Conservation (phyloP, 441 rosid species). For the Heliophila coronopifolia region DNA sequence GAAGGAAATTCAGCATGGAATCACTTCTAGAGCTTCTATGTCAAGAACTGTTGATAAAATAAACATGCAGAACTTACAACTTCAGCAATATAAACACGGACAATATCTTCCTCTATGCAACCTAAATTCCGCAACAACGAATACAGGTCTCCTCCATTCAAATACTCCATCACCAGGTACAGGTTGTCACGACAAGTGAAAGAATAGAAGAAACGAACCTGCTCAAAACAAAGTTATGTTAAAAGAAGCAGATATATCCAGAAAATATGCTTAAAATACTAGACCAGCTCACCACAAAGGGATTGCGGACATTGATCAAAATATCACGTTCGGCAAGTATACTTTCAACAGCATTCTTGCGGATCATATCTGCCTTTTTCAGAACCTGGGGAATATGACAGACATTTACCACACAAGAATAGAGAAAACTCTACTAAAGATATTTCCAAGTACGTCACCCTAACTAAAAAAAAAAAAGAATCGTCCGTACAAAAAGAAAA, state of each 20-base stretch:
- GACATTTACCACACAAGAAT: slow-evolving; percentile 6
- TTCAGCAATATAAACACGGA: slow-evolving; percentile 96
- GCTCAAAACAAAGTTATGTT: slow-evolving; percentile 33
- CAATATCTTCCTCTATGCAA: slow-evolving; percentile 95
- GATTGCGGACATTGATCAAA: slow-evolving; percentile 94
- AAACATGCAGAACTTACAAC: slow-evolving; percentile 55
- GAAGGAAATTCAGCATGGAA: slow-evolving; percentile 15
- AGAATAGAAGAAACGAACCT: slow-evolving; percentile 99
- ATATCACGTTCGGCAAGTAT: slow-evolving; percentile 97
- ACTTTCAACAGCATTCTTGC: slow-evolving; percentile 99
- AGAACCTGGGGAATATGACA: slow-evolving; percentile 56
- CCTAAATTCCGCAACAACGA: slow-evolving; percentile 92
- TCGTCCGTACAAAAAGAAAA: background rate
- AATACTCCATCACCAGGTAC: slow-evolving; percentile 99
- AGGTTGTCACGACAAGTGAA: slow-evolving; percentile 97
- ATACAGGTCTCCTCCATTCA: slow-evolving; percentile 96
- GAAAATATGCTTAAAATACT: slow-evolving; percentile 29
- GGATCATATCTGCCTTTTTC: slow-evolving; percentile 95
- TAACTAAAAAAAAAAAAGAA: background rate
- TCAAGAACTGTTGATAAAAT: background rate
- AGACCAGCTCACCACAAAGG: slow-evolving; percentile 95
- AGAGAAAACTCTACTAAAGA: slow-evolving; percentile 11
- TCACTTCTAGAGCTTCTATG: slow-evolving; percentile 17
- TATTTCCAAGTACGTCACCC: slow-evolving; percentile 8
- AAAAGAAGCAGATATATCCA: slow-evolving; percentile 24